Percentiles rank a stretch among this genome's conserved stretches.
phyloP scores from a whole-genome alignment of 75 land plant species.

The Cryptomeria japonica region DNA sequence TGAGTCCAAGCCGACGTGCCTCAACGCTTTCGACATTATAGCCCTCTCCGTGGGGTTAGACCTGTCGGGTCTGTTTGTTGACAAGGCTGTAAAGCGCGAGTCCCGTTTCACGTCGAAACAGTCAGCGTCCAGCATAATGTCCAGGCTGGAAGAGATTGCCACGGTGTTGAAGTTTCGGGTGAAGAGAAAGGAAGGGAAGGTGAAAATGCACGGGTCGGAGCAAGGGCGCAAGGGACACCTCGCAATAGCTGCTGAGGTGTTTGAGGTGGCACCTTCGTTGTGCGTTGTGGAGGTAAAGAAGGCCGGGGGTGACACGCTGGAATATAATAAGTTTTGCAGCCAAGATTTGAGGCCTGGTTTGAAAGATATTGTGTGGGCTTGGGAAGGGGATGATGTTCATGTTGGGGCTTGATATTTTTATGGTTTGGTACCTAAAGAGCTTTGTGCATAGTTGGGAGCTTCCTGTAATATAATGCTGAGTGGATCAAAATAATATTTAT shows the following conservation, averaged over 20 bases:
- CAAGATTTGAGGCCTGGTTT: conserved; percentile 29
- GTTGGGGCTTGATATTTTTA: not conserved
- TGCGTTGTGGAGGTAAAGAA: conserved; percentile 27
- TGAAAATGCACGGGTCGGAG: conserved; percentile 31
- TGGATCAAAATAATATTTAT: too few species aligned
- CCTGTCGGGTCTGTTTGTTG: conserved; percentile 46
- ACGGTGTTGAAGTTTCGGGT: conserved; percentile 15
- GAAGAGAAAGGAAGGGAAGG: conserved; percentile 25
- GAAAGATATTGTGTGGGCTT: conserved; percentile 35
- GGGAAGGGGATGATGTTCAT: conserved; percentile 20
- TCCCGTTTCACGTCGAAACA: conserved; percentile 33
- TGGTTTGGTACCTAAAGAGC: not conserved
- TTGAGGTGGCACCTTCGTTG: conserved; percentile 34
- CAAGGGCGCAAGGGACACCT: conserved; percentile 40
- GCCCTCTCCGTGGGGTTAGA: conserved; percentile 43
- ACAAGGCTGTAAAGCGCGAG: conserved; percentile 13
- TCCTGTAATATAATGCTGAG: too few species aligned
- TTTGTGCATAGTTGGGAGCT: not conserved
- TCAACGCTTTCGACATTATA: conserved; percentile 62
- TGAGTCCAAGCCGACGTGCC: conserved; percentile 14
- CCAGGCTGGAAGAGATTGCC: conserved; percentile 45
- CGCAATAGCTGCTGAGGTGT: conserved; percentile 37
- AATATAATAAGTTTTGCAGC: conserved; percentile 35
- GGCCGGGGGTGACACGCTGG: conserved; percentile 32
- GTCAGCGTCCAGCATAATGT: conserved; percentile 46